Conservation (phyloP, 495 filamentous ascomycete species). For the Penicillium coffeae region DNA sequence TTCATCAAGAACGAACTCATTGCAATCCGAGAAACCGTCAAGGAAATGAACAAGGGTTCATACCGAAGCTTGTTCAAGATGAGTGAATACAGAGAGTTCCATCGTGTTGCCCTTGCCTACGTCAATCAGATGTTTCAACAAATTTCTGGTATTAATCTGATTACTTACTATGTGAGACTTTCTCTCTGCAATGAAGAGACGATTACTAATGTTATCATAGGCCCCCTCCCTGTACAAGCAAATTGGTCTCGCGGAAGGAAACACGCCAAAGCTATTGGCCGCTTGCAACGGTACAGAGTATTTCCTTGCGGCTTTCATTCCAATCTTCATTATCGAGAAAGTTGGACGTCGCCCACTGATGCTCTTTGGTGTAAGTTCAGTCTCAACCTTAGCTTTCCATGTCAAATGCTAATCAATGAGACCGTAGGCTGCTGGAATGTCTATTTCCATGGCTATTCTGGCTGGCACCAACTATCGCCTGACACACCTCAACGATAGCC, state of each 20-base stretch:
- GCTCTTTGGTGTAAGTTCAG: constrained; percentile 53
- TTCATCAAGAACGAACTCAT: constrained; percentile 52
- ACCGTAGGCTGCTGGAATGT: constrained; percentile 51
- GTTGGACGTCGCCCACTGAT: constrained; percentile 63
- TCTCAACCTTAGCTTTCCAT: too few relatives aligned
- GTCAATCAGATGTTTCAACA: constrained; percentile 55
- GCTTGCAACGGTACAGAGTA: constrained; percentile 66
- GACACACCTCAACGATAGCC: constrained; percentile 26
- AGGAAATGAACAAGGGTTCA: constrained; percentile 57
- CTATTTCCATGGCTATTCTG: constrained; percentile 58
- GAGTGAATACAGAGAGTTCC: constrained; percentile 57
- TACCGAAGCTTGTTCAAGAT: constrained; percentile 52
- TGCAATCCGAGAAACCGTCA: constrained; percentile 60
- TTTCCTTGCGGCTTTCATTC: constrained; percentile 62
- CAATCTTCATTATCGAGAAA: constrained; percentile 61
- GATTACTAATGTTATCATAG: constrained; percentile 1
- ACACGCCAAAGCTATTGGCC: constrained; percentile 30
- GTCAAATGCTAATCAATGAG: not conserved
- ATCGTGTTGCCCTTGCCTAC: constrained; percentile 59
- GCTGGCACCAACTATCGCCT: constrained; percentile 38
- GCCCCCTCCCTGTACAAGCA: constrained; percentile 25
- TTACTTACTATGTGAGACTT: constrained; percentile 60
- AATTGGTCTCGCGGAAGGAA: constrained; percentile 46
- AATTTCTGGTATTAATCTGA: constrained; percentile 66
- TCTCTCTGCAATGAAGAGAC: constrained; percentile 16